Evolutionary conservation across 768 basidiomycete genomes (phyloP).

Genomic region (Amylocystis lapponica): DNA sequence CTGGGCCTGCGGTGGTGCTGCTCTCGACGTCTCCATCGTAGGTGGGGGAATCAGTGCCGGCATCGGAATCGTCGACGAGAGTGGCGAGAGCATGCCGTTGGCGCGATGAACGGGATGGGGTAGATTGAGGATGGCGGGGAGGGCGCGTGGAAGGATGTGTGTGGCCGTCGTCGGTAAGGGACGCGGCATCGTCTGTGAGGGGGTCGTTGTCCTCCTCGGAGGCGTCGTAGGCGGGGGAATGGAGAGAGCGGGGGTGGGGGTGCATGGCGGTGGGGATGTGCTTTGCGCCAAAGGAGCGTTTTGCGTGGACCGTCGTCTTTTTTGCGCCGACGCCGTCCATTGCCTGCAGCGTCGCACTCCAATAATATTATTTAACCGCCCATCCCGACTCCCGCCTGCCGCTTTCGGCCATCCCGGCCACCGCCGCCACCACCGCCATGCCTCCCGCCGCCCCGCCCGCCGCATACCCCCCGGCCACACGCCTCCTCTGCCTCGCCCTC

Average conservation of each 20-base stretch:
- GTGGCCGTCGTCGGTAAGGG: constrained; percentile 44
- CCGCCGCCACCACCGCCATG: too few species aligned
- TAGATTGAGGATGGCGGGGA: constrained; percentile 13
- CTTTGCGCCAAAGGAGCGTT: constrained; percentile 59
- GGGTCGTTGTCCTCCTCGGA: constrained; percentile 89
- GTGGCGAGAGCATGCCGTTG: constrained; percentile 13
- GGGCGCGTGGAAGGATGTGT: constrained; percentile 34
- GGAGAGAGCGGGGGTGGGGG: constrained; percentile 17
- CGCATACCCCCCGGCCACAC: too few species aligned
- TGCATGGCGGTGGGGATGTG: constrained; percentile 17
- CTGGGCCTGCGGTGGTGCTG: constrained; percentile 47
- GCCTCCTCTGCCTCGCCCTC: not conserved
- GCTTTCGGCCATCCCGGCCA: too few species aligned
- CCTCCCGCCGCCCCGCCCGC: too few species aligned
- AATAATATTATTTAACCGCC: too few species aligned
- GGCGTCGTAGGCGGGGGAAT: constrained; percentile 34
- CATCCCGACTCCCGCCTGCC: too few species aligned
- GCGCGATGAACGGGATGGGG: constrained; percentile 15
- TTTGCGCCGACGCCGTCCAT: too few species aligned
- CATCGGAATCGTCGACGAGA: constrained; percentile 61
- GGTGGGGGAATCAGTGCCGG: constrained; percentile 78
- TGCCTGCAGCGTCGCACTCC: too few species aligned
- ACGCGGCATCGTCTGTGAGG: constrained; percentile 64
- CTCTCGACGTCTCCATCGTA: constrained; percentile 90
- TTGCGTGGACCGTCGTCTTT: too few species aligned